phyloP scores from a whole-genome alignment of 345 rosid genomes.

The Dovyalis caffra region DNA sequence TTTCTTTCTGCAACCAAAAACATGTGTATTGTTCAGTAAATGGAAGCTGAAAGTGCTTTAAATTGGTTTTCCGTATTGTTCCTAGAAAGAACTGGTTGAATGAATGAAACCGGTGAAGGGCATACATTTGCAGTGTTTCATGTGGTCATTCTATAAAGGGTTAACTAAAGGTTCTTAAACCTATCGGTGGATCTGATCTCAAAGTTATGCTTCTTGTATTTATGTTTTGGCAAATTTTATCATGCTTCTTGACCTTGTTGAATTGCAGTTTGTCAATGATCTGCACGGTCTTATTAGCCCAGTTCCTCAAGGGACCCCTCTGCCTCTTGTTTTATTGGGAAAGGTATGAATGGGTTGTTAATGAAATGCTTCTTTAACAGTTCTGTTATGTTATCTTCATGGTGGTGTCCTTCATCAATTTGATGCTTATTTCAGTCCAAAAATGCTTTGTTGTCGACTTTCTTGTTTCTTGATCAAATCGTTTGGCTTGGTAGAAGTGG shows the following conservation, averaged over 20 bases:
- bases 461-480: slow-evolving; percentile 95
- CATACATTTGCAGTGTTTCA: not conserved
- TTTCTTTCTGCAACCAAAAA: not conserved
- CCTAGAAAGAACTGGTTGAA: not conserved
- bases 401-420: slow-evolving; percentile 11
- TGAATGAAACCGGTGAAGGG: not conserved
- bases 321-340: slow-evolving; percentile 81
- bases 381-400: not conserved
- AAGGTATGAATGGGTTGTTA: slow-evolving; percentile 46
- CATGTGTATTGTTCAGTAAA: not conserved
- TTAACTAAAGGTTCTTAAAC: no score
- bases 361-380: not conserved
- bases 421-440: slow-evolving; percentile 61
- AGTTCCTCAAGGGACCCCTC: slow-evolving; percentile 82
- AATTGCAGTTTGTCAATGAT: slow-evolving; percentile 87
- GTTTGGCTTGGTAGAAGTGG: slow-evolving; percentile 97
- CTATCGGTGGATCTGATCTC: no score
- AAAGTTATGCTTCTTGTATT: not conserved
- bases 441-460: slow-evolving; percentile 80
- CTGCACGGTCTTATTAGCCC: slow-evolving; percentile 88
- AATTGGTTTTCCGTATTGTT: not conserved
- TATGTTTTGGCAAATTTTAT: slow-evolving; percentile 1
- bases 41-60: not conserved
- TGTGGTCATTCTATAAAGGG: not conserved
- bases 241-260: slow-evolving; percentile 15